Conservation (phyloP, 805 yeast species). For the Diddensiella caesifluorescens region DNA sequence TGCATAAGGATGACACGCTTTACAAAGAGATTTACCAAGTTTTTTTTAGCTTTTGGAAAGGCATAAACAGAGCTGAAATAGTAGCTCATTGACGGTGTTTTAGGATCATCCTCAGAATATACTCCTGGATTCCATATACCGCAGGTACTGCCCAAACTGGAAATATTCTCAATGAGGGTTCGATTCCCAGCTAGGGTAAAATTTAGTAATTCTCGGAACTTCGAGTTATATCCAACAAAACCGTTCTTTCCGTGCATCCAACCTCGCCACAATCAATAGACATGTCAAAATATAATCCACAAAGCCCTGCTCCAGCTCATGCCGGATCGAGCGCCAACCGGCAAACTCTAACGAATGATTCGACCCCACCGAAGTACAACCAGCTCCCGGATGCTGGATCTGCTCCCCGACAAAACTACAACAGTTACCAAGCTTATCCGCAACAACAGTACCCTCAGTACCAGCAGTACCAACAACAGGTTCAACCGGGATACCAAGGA, state of each 20-base stretch:
- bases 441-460: constrained; percentile 5
- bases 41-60: constrained; percentile 48
- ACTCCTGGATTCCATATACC: not conserved
- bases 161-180: too few relatives aligned
- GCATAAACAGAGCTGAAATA: not conserved
- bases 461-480: constrained; percentile 4
- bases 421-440: not conserved
- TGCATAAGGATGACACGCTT: constrained; percentile 99
- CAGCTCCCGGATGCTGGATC: not conserved
- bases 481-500: constrained; percentile 3
- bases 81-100: not conserved
- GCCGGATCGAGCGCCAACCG: not conserved
- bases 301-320: constrained; percentile 1
- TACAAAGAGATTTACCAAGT: constrained; percentile 97
- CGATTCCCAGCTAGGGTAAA: too few relatives aligned
- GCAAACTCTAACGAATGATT: not conserved
- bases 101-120: not conserved
- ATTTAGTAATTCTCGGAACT: too few relatives aligned
- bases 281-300: constrained; percentile 3
- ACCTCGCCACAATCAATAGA: too few relatives aligned
- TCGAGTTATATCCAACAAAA: too few relatives aligned
- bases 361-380: constrained; percentile 4
- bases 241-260: too few relatives aligned
- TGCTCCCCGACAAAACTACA: not conserved
- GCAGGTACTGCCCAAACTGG: not conserved